Evolutionary conservation across 179 eudicot genomes (phyloP), one percentile per base, ranked within the genome.

Genomic region (Heliamphora pulchella): DNA sequence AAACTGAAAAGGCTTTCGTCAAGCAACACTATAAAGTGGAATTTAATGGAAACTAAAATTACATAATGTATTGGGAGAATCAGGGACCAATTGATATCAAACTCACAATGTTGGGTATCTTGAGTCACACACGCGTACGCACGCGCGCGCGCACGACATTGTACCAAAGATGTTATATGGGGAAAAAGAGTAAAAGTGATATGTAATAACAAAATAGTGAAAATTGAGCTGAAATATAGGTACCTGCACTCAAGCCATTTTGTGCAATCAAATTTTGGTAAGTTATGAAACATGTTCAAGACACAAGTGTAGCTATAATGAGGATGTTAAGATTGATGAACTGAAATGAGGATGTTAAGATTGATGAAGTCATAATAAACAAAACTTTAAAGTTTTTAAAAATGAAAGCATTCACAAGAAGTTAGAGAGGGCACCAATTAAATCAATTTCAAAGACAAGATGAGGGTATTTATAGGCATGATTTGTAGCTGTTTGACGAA

Each of bases 71-170:
- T 47, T 8, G 72, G 2, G 13, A 44, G 48, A 14, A 76, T 4
- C 41, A 13, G 73, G 4, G 61, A 77, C 80, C 46, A 65, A 20
- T 31, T 18, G 58, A 65, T 51, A 53, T 39, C 53, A 78, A 41
- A 17, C 41, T 31, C 22, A 66, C 31, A 8, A n/a, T 47, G 41
- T 17, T 46, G 58, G 67, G 65, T 47, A 67, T 54, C 20, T 41
- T 43, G 43, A n/a, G 10, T 48, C 4, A 39, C 41, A 66, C 1
- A 66, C 58, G 11, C 10, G 8, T 54, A 7, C 8, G 1, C 11
- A 54, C 1, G 8, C 11, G 58, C 31, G 31, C 0, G 31, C 31
- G 31, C 31, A 31, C 31, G 31, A 31, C 31, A 31, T 31, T 31
- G 31, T 31, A 31, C 31, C 31, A 31, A 31, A 31, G 31, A 31